phyloP scores from a whole-genome alignment of 2,329 filamentous ascomycete species.

The Sporothrix mexicana region DNA sequence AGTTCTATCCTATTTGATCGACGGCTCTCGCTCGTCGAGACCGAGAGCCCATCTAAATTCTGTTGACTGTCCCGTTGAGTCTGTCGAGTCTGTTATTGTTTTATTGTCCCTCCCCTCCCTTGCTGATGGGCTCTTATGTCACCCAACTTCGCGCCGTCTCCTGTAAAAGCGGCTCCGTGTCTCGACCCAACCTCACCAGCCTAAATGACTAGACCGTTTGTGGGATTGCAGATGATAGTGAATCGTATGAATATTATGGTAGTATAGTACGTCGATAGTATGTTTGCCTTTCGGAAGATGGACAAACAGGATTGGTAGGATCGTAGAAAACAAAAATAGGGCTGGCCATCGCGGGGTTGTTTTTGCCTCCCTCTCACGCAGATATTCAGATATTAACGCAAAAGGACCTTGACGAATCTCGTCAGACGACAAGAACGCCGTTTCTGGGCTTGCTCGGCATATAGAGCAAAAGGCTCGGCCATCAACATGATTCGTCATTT shows the following conservation, averaged over 20 bases:
- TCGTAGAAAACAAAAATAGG: neutral
- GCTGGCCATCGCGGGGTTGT: neutral
- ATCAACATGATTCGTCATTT: constrained; percentile 1
- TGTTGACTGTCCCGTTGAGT: too few relatives aligned
- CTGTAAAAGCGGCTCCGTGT: too few relatives aligned
- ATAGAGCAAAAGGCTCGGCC: neutral
- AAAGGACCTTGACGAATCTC: neutral
- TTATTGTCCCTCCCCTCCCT: neutral
- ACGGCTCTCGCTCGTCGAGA: neutral
- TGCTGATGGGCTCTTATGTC: neutral
- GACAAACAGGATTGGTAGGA: neutral
- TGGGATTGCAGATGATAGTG: too few relatives aligned
- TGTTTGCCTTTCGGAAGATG: neutral
- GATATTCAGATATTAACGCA: neutral
- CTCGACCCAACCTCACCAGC: too few relatives aligned
- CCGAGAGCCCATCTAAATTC: too few relatives aligned
- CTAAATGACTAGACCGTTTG: too few relatives aligned
- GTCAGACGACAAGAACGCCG: constrained; percentile 4
- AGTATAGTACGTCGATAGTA: too few relatives aligned
- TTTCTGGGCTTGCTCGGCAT: neutral
- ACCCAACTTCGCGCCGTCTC: neutral
- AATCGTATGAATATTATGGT: too few relatives aligned
- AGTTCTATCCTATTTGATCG: neutral
- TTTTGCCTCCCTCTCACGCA: neutral
- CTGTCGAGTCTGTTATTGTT: too few relatives aligned